These are phyloP conservation scores for Lepidium aucheri DNA, from an alignment of 345 rosid species.

Conservation along the genomic window DNA sequence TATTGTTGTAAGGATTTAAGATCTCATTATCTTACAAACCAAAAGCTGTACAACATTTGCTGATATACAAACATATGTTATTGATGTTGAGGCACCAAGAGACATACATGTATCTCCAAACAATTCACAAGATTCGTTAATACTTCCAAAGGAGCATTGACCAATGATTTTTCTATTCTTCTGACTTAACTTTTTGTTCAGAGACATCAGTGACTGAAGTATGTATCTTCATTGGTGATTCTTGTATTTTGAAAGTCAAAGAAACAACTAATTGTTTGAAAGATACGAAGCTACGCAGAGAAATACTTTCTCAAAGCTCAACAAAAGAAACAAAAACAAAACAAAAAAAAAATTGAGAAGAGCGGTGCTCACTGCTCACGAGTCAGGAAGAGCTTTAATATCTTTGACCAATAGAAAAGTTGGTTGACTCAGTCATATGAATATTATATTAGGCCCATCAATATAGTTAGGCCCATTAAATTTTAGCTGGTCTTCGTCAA, in stretches of 20 bases:
- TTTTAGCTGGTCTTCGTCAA: not conserved
- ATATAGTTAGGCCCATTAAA: not conserved
- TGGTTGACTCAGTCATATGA: too few species aligned
- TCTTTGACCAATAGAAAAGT: too few species aligned
- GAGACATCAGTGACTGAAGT: not conserved
- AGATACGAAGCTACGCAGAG: too few species aligned
- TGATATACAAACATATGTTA: not conserved
- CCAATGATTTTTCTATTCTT: not conserved
- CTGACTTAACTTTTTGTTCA: too few species aligned
- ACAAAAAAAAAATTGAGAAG: too few species aligned
- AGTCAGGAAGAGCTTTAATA: too few species aligned
- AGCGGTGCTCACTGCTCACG: too few species aligned
- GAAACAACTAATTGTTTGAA: not conserved
- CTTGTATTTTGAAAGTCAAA: not conserved
- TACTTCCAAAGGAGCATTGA: not conserved
- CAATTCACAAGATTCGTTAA: not conserved
- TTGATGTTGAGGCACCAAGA: not conserved
- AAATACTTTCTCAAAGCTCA: too few species aligned
- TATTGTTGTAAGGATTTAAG: not conserved
- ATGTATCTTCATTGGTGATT: not conserved
- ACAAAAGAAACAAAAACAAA: too few species aligned
- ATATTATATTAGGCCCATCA: too few species aligned
- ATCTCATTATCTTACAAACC: not conserved
- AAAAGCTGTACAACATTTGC: not conserved
- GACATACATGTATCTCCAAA: too few species aligned